A percentile compares a stretch with the other conserved stretches of the same genome.
Conservation (phyloP, 768 basidiomycete species). For the Infundibulicybe gibba region DNA sequence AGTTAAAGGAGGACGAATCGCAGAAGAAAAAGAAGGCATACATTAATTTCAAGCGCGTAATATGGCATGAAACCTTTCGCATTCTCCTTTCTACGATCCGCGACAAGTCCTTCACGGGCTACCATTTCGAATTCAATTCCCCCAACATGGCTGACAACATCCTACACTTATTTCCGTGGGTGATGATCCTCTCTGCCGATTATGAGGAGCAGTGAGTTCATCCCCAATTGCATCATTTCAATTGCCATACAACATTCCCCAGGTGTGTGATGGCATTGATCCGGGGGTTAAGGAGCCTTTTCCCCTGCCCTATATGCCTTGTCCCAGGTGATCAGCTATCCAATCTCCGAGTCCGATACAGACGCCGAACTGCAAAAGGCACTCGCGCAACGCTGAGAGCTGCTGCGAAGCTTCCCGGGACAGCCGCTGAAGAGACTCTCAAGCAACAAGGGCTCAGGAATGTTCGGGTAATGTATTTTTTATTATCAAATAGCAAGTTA, state of each 20-base stretch:
- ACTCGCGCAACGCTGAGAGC: conserved; percentile 9
- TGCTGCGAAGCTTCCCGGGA: conserved; percentile 4
- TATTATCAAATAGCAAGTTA: background rate
- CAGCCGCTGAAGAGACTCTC: conserved; percentile 15
- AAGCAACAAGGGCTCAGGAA: conserved; percentile 15
- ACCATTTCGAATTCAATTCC: conserved; percentile 11
- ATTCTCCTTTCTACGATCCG: conserved; percentile 22
- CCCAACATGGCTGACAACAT: conserved; percentile 15
- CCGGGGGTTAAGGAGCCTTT: conserved; percentile 18
- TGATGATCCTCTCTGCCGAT: conserved; percentile 33
- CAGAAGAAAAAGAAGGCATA: conserved; percentile 25
- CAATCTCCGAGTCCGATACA: conserved; percentile 13
- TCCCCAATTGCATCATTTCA: background rate
- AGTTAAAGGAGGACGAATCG: conserved; percentile 26
- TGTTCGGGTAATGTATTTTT: conserved; percentile 15
- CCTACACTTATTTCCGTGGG: conserved; percentile 19
- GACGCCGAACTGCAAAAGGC: conserved; percentile 11
- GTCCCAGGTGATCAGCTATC: conserved; percentile 22
- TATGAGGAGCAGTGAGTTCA: conserved; percentile 38
- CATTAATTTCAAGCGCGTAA: conserved; percentile 24
- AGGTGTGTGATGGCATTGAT: conserved; percentile 37
- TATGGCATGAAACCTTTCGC: conserved; percentile 32
- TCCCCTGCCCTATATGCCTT: conserved; percentile 34
- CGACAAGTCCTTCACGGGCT: conserved; percentile 14
- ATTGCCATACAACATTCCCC: conserved; percentile 1